Evolutionary conservation across 352 stramenopile species (phyloP).

Genomic region (Pythium oligandrum): DNA sequence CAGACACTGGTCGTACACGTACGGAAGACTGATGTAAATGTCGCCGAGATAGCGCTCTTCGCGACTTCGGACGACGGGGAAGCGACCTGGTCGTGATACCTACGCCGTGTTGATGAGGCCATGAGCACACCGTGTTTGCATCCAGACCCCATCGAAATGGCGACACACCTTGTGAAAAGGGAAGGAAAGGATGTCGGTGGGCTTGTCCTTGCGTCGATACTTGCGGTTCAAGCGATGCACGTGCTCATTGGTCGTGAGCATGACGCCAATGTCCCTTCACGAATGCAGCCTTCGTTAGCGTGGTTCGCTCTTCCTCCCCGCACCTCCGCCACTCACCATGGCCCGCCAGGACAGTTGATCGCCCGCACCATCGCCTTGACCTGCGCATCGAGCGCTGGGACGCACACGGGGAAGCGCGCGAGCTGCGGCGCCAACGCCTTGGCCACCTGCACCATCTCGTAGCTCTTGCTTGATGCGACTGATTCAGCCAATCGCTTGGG

Average conservation of each 20-base stretch:
- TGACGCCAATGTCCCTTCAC: constrained; percentile 66
- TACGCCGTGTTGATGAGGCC: not conserved
- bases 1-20: constrained; percentile 72
- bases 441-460: constrained; percentile 46
- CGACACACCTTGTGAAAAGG: constrained; percentile 61
- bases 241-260: constrained; percentile 75
- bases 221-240: constrained; percentile 70
- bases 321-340: constrained; percentile 36
- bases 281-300: not conserved
- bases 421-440: constrained; percentile 39
- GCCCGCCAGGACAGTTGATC: constrained; percentile 51
- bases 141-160: not conserved
- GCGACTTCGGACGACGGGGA: constrained; percentile 37
- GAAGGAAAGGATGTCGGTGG: constrained; percentile 82
- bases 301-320: constrained; percentile 3
- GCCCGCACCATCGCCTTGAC: constrained; percentile 64
- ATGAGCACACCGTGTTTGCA: constrained; percentile 17
- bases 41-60: constrained; percentile 78
- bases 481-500: constrained; percentile 3
- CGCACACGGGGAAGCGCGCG: constrained; percentile 30
- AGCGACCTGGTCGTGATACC: constrained; percentile 44
- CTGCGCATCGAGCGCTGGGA: constrained; percentile 48
- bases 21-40: constrained; percentile 80
- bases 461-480: constrained; percentile 6
- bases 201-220: constrained; percentile 72